Percentiles rank a stretch among this genome's conserved stretches.
phyloP scores from a whole-genome alignment of 208 protist species.

The Wallacemonas sp. region DNA sequence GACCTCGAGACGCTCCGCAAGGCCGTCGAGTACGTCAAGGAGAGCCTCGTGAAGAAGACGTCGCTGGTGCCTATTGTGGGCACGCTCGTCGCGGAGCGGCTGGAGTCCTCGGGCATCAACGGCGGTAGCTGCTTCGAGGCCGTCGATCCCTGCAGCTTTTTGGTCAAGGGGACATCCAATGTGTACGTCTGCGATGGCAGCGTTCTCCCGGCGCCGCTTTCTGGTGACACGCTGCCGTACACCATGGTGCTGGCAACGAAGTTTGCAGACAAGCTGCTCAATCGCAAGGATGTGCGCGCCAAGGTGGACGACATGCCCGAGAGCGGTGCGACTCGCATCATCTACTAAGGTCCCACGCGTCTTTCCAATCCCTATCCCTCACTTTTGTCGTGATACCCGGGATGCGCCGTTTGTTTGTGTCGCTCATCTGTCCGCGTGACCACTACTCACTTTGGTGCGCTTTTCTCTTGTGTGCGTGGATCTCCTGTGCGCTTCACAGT shows the following conservation, averaged over 20 bases:
- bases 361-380: too few relatives aligned
- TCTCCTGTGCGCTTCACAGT: too few relatives aligned
- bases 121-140: slow-evolving; percentile 58
- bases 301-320: slow-evolving; percentile 41
- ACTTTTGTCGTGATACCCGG: too few relatives aligned
- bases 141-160: slow-evolving; percentile 56
- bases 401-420: not conserved
- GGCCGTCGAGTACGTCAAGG: slow-evolving; percentile 62
- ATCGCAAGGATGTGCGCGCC: slow-evolving; percentile 37
- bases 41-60: slow-evolving; percentile 43
- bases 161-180: slow-evolving; percentile 55
- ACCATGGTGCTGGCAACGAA: slow-evolving; percentile 65
- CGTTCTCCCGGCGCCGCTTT: slow-evolving; percentile 55
- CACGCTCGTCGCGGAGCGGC: slow-evolving; percentile 44
- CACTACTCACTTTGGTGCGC: not conserved
- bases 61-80: slow-evolving; percentile 49
- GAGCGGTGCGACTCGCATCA: slow-evolving; percentile 45
- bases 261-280: slow-evolving; percentile 63
- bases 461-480: not conserved
- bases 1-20: slow-evolving; percentile 51
- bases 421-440: not conserved
- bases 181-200: slow-evolving; percentile 82
- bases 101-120: slow-evolving; percentile 69
- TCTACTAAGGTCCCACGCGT: slow-evolving; percentile 71
- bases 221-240: slow-evolving; percentile 65